Base-by-base conservation (phyloP, 2,329 filamentous ascomycete genomes). In the Grosmannia serpens region DNA sequence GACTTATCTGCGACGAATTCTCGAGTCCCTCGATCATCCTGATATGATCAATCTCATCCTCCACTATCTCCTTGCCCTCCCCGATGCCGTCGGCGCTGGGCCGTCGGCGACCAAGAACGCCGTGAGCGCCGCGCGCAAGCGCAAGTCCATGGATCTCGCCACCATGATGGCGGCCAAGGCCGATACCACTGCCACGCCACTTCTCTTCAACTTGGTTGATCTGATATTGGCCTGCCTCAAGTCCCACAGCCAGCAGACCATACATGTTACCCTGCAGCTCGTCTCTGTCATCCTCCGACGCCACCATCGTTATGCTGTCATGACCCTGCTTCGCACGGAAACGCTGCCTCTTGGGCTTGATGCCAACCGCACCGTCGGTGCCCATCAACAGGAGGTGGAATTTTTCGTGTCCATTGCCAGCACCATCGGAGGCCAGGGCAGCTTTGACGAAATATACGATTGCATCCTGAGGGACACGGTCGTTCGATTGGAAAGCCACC, bases 21-120 rank as follows among this genome's bases (percentile, higher is more conserved):
- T 99, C 7, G 91, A 96, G 69, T 88, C 89, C 0, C 78, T 99
- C 17, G 90, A 96, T 62, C 91, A 97, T 69, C 89, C 90, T 9
- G 91, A 97, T 67, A 87, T 99, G 75, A 89, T 96, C 60, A 89
- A 96, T 64, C 86, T 96, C 61, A 94, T 97, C 57, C 80, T 99
- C 7, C 88, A 91, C 64, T 99, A 97, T 69, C 81, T 99, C 1
- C 78, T 99, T 33, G 92, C 89, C 20, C 80, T 96, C 10, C 87
- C 88, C 1, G 86, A 88, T 58, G 68, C 72, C 1, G 68, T 73
- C 8, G 63, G 76, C 50, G 67, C 73, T 3, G 67, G 68, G 1
- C 66, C 67, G 7, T 33, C 53, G 4, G 44, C 44, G 1, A 22
- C 35, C 17, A 61, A 61, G 31, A 82, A 83, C 29, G 76, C 78